phyloP scores from a whole-genome alignment of 768 basidiomycete species.

The Boletus rufocinnamomeus region DNA sequence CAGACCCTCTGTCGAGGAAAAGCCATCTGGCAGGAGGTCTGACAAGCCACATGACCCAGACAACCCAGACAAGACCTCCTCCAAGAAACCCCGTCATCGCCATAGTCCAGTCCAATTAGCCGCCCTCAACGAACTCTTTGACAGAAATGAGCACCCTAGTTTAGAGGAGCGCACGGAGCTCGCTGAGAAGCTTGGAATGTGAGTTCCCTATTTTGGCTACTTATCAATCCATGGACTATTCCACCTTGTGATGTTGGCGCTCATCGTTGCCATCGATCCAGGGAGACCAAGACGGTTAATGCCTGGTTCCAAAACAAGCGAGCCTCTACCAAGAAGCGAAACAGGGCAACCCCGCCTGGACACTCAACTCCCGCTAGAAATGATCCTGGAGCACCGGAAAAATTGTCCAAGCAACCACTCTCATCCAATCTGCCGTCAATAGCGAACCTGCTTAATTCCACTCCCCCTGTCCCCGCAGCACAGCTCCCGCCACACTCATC shows the following conservation, averaged over 20 bases:
- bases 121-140: conserved; percentile 77
- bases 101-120: conserved; percentile 72
- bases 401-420: conserved; percentile 29
- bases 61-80: conserved; percentile 23
- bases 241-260: conserved; percentile 11
- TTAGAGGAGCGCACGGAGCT: conserved; percentile 67
- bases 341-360: conserved; percentile 43
- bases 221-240: conserved; percentile 19
- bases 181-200: conserved; percentile 78
- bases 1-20: conserved; percentile 25
- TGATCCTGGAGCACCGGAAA: conserved; percentile 20
- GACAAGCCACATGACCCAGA: conserved; percentile 30
- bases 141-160: conserved; percentile 72
- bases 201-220: conserved; percentile 39
- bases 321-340: conserved; percentile 75
- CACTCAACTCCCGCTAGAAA: conserved; percentile 35
- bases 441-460: conserved; percentile 43
- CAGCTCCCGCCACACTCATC: conserved; percentile 25
- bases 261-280: conserved; percentile 33
- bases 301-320: conserved; percentile 90
- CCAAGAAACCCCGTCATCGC: conserved; percentile 78
- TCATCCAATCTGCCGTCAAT: conserved; percentile 38
- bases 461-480: conserved; percentile 27
- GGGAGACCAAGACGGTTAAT: conserved; percentile 84
- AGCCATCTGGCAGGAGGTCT: conserved; percentile 23